These are phyloP conservation scores for Raffaelea deltoideospora DNA, from an alignment of 2,329 filamentous ascomycete species.

Conservation along the genomic window DNA sequence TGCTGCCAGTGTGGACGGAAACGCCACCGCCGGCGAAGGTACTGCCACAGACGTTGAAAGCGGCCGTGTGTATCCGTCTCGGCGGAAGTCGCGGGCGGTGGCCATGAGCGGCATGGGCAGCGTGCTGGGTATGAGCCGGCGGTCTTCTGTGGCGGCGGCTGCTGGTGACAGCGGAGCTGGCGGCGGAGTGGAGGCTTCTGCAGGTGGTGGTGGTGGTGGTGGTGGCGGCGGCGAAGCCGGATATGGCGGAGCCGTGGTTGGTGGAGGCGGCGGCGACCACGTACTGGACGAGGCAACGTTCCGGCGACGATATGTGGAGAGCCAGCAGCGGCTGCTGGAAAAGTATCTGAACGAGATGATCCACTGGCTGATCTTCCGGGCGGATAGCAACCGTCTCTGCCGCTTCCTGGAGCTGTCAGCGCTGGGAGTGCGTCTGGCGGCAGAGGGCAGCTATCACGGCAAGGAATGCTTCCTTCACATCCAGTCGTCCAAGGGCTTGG, in stretches of 20 bases:
- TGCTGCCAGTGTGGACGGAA: background rate
- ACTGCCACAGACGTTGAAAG: constrained; percentile 56
- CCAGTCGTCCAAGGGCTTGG: constrained; percentile 75
- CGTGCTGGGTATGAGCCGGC: constrained; percentile 36
- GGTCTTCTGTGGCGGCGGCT: constrained; percentile 35
- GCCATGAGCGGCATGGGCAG: too few relatives aligned
- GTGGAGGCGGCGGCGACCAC: constrained; percentile 15
- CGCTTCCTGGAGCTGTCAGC: constrained; percentile 93
- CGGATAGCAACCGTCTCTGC: constrained; percentile 89
- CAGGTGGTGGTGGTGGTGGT: constrained; percentile 13
- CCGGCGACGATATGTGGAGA: constrained; percentile 56
- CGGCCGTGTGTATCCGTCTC: too few relatives aligned
- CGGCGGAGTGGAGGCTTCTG: constrained; percentile 24
- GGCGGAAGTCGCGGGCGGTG: constrained; percentile 32
- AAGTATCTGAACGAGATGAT: constrained; percentile 89
- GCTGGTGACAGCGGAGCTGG: constrained; percentile 18
- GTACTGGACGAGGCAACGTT: constrained; percentile 36
- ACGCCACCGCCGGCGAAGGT: constrained; percentile 32
- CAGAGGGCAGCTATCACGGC: constrained; percentile 92
- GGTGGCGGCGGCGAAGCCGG: constrained; percentile 30
- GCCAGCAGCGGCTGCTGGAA: constrained; percentile 73
- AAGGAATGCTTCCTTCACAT: constrained; percentile 94
- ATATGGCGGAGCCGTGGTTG: constrained; percentile 8
- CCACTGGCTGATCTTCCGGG: constrained; percentile 88
- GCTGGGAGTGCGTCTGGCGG: constrained; percentile 79